Conservation (phyloP, 2,329 filamentous ascomycete genomes). For the Colletotrichum sp. region DNA sequence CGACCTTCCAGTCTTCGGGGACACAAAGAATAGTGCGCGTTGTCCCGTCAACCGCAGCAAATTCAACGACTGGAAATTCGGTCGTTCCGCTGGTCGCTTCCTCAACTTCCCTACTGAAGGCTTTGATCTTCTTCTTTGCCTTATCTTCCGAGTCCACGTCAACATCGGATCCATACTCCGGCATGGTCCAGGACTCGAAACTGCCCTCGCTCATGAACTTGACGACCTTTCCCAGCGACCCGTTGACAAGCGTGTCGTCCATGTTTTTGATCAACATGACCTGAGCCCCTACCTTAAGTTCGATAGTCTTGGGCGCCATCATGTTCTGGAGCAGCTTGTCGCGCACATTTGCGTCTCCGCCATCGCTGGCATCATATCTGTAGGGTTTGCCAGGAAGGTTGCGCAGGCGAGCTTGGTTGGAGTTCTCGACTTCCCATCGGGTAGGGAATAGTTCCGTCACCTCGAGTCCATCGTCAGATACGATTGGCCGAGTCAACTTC, state of each 20-base stretch:
- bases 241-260: constrained; percentile 92
- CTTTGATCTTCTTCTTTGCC: constrained; percentile 62
- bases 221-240: constrained; percentile 85
- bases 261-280: constrained; percentile 99
- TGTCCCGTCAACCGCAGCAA: constrained; percentile 79
- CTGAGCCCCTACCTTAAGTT: constrained; percentile 89
- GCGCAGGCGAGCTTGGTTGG: constrained; percentile 77
- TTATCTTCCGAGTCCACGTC: constrained; percentile 47
- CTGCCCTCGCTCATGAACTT: constrained; percentile 68
- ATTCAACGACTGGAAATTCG: constrained; percentile 84
- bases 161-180: constrained; percentile 46
- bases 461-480: constrained; percentile 75
- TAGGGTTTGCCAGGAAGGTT: constrained; percentile 71
- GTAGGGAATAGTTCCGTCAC: constrained; percentile 96
- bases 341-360: constrained; percentile 72
- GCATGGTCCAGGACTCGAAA: constrained; percentile 36
- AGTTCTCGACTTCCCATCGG: constrained; percentile 84
- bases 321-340: constrained; percentile 85
- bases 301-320: constrained; percentile 85
- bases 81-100: constrained; percentile 39
- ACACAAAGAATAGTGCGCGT: constrained; percentile 79
- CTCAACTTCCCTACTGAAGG: constrained; percentile 47
- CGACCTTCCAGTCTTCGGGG: constrained; percentile 93
- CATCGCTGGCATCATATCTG: constrained; percentile 76
- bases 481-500: constrained; percentile 71